Evolutionary conservation across 2,329 filamentous ascomycete genomes (phyloP), one percentile per base, ranked within the genome.

Genomic region (Ascochyta fabae): DNA sequence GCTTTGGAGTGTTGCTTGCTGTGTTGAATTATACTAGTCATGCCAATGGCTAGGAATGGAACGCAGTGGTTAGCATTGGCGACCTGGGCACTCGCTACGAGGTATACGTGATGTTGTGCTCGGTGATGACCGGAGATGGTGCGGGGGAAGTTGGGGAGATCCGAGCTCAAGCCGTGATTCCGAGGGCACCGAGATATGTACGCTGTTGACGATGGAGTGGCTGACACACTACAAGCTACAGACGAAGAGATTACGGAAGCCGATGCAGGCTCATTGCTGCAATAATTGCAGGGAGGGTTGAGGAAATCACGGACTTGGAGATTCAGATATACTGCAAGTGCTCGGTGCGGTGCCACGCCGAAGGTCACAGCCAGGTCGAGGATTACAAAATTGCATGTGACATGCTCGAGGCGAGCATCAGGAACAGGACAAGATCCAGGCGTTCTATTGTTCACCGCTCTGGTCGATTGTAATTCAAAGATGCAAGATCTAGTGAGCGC

Each of bases 141-240:
- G n/a, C 51, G 33, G 44, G 26, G 26, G 3, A 9, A 5, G 36
- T 23, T 22, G 7, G 22, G 3, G 35, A 49, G 47, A 42, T 49
- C 47, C 50, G 43, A 53, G 39, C 12, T 38, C 39, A 16, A 24
- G 47, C 47, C 47, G 23, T 24, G 22, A 36, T 8, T 36, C 35
- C 42, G 43, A 53, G 36, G 16, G 36, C 38, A 38, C 47, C 50
- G 50, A 53, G 50, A 33, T 38, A 39, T 27, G 15, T 53, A 33
- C 50, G 50, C 39, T 15, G 29, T 29, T 3, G 27, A 7, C 27
- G 9, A 7, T 8, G 12, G 27, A 29, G 8, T 10, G 7, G 27
- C 27, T 26, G 9, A 29, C 27, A 29, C 2, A 4, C 26, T 9
- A 29, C 27, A 29, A 10, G 27, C 27, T 29, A 29, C 27, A 29